Conservation (phyloP, 305 asterid genomes). For the Fraxinus albicans region DNA sequence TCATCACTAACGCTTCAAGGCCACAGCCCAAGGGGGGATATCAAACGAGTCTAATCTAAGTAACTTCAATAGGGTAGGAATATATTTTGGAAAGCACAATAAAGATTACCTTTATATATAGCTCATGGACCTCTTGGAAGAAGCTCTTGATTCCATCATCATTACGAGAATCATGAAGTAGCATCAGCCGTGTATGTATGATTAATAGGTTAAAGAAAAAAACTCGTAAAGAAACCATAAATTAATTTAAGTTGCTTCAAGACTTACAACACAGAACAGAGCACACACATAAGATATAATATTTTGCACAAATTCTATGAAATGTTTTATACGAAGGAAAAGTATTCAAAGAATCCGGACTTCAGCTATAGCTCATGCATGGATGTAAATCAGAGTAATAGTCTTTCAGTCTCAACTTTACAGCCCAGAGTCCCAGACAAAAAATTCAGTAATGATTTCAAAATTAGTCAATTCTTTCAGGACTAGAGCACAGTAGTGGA, state of each 20-base stretch:
- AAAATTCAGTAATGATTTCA: neutral
- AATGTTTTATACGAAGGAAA: slow-evolving; percentile 8
- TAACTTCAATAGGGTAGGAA: neutral
- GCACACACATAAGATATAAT: neutral
- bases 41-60: neutral
- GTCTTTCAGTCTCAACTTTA: neutral
- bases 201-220: slow-evolving; percentile 41
- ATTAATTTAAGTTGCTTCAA: neutral
- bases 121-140: slow-evolving; percentile 92
- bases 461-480: neutral
- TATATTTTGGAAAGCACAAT: neutral
- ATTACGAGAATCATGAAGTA: slow-evolving; percentile 92
- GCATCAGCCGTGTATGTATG: slow-evolving; percentile 85
- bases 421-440: neutral
- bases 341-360: neutral
- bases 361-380: neutral
- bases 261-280: neutral
- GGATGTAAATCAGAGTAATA: neutral
- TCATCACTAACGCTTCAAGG: neutral
- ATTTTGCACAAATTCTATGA: slow-evolving; percentile 4
- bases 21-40: neutral
- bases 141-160: slow-evolving; percentile 95
- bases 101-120: slow-evolving; percentile 67
- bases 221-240: neutral
- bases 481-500: neutral